Evolutionary conservation across 208 protist species (phyloP), one percentile per base, ranked within the genome.

Genomic region (Novymonas esmeraldas): DNA sequence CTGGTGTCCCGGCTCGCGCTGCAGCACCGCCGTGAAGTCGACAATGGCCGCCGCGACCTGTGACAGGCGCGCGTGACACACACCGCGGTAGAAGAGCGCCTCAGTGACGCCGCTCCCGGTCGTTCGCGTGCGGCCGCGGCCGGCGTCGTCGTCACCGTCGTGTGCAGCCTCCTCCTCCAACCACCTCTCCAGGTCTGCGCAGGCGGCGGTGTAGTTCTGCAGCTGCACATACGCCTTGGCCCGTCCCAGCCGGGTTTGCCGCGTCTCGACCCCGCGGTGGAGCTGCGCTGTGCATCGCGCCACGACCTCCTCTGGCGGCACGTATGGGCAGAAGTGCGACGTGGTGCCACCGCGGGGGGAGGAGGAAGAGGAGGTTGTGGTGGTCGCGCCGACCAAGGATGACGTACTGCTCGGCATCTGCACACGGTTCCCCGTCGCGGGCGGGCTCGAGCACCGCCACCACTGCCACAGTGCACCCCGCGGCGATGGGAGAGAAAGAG

Each of bases 1-100:
- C 24, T 50, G 56, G 36, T 92, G 82, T 3, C 26, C 51, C 28
- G 89, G 84, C 50, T 84, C 70, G 29, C 66, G 46, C 13, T 82
- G 73, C 61, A 97, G 81, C 10, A 90, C 87, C 13, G 66, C 68
- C 0, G 73, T 76, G 38, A 92, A 93, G 49, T 93, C 89, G 2
- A 36, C 76, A 26, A 94, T 70, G 5, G 89, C 93, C 9, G 64
- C 68, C 20, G 90, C 78, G 18, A 90, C 33, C 6, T 73, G 61
- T n/a, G 79, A 70, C 16, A 95, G 51, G 14, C 78, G 82, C 26
- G 82, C 76, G 13, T 63, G 56, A 60, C 82, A 92, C 29, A 86
- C 52, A 20, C 82, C 85, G n/a, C 73, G 73, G 70, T 79, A 82
- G 67, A 85, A 70, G 34, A 76, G 56, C 11, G 62, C 66, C 10